Percentiles rank a stretch among this genome's conserved stretches.
phyloP scores from a whole-genome alignment of 164 flowering plant genomes.

The Umbellularia californica region DNA sequence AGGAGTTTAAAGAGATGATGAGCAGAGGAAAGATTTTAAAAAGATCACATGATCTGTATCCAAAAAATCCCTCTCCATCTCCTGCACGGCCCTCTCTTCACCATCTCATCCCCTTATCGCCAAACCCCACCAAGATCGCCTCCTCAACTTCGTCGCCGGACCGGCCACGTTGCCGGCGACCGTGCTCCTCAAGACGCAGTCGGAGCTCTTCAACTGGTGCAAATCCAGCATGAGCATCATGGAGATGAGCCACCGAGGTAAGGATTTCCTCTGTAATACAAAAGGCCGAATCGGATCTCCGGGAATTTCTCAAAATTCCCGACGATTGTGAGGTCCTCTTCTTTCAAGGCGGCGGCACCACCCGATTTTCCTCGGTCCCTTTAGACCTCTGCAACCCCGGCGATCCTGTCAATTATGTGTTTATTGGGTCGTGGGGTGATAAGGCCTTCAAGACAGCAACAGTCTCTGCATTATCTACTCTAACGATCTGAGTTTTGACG shows the following conservation, averaged over 20 bases:
- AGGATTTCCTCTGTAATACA: conserved; percentile 79
- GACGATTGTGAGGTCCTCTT: conserved; percentile 64
- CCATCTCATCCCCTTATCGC: no score
- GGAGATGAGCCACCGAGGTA: conserved; percentile 99
- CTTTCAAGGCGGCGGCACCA: conserved; percentile 92
- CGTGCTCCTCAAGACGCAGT: no score
- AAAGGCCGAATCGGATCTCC: conserved; percentile 88
- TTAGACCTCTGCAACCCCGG: conserved; percentile 53
- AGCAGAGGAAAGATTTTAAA: neutral
- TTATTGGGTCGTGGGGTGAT: conserved; percentile 95
- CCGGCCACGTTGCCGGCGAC: no score
- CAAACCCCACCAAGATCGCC: no score
- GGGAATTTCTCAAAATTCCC: conserved; percentile 58
- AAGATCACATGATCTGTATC: no score
- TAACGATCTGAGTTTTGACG: no score
- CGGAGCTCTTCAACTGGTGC: conserved; percentile 79
- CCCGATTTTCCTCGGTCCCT: conserved; percentile 86
- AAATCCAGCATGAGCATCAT: conserved; percentile 91
- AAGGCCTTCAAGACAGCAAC: conserved; percentile 89
- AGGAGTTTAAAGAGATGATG: conserved; percentile 22
- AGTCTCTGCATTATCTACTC: no score
- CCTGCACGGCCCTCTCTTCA: no score
- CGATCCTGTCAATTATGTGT: conserved; percentile 73
- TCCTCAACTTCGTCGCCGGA: no score
- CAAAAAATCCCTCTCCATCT: no score